Percentiles rank a stretch among this genome's conserved stretches.
Evolutionary conservation across 352 stramenopile genomes (phyloP).

Genomic region (Globisporangium nunn): DNA sequence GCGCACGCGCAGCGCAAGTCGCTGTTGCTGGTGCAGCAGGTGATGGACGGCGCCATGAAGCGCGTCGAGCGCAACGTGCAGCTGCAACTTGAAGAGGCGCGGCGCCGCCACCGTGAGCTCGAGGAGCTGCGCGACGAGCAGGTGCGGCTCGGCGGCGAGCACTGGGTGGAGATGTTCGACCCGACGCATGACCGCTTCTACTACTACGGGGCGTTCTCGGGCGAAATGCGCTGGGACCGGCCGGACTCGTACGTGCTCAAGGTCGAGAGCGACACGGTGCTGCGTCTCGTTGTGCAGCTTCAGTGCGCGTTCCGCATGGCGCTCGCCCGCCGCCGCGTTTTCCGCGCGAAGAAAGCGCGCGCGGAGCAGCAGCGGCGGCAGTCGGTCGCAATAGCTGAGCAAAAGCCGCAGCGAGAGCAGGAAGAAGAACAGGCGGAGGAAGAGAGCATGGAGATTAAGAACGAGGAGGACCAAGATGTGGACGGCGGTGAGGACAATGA

Average conservation of each 20-base stretch:
- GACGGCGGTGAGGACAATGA: neutral
- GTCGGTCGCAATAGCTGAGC: neutral
- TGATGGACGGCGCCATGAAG: slow-evolving; percentile 13
- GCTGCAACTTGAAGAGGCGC: slow-evolving; percentile 20
- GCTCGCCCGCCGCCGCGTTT: slow-evolving; percentile 33
- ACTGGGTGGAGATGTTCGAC: slow-evolving; percentile 57
- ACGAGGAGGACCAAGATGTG: no score
- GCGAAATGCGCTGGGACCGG: slow-evolving; percentile 36
- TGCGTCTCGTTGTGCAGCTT: slow-evolving; percentile 34
- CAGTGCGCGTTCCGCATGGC: slow-evolving; percentile 46
- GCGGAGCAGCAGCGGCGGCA: neutral
- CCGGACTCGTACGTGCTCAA: slow-evolving; percentile 26
- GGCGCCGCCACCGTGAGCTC: slow-evolving; percentile 17
- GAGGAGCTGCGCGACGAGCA: slow-evolving; percentile 24
- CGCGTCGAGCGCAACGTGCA: slow-evolving; percentile 21
- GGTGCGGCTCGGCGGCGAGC: slow-evolving; percentile 18
- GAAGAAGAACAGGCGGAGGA: no score
- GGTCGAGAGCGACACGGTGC: slow-evolving; percentile 29
- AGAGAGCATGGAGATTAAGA: no score
- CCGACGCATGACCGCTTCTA: slow-evolving; percentile 33
- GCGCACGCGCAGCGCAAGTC: slow-evolving; percentile 2
- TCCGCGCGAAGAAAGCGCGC: slow-evolving; percentile 19
- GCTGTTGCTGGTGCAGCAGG: slow-evolving; percentile 15
- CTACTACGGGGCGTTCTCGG: slow-evolving; percentile 36
- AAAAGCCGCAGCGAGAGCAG: neutral